Base-by-base conservation (phyloP, 2,329 filamentous ascomycete species). In the Teratosphaeria viscida region DNA sequence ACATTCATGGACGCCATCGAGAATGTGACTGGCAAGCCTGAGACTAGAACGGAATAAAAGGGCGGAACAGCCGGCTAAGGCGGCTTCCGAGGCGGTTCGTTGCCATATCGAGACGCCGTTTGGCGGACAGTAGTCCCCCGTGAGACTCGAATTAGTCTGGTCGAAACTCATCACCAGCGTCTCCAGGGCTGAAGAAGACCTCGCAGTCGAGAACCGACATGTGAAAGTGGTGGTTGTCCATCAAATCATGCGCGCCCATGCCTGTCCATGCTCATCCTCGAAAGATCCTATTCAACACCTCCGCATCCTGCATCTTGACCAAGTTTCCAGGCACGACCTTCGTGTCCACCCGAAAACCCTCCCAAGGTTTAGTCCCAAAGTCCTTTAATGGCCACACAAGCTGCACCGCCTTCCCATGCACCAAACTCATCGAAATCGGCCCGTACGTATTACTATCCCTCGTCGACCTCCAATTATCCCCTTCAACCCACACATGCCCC, bases 401-500 rank as follows among this genome's bases (percentile, higher is more conserved):
- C 71, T 85, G 84, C 12, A 86, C 83, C 23, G 92, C 85, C 67
- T 81, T 85, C 0, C 92, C 92, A 43, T 85, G 85, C 39, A 97
- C 82, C 63, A 97, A 72, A 58, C 82, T 83, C 64, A 83, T 84
- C 62, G 72, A 69, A 52, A 80, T 72, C 5, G 94, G 90, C 0
- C 94, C 94, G 73, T 95, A 96, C 12, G 85, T 85, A 74, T 96
- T 95, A 74, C 91, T 96, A 76, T 99, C 94, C 61, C 86, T 73
- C 59, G 84, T 90, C 67, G 83, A 82, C 56, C 82, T 80, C 66
- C 83, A 82, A 67, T 88, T 90, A 71, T 99, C 94, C 1, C 94
- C 94, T 72, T 97, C 92, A 0, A 99, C 85, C 94, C 94, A 99
- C 32, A 97, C 81, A 76, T 97, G 92, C 19, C 90, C 90, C 63